Evolutionary conservation across 1,284 basidiomycete genomes (phyloP).

Genomic region (Cutaneotrichosporon sp.): DNA sequence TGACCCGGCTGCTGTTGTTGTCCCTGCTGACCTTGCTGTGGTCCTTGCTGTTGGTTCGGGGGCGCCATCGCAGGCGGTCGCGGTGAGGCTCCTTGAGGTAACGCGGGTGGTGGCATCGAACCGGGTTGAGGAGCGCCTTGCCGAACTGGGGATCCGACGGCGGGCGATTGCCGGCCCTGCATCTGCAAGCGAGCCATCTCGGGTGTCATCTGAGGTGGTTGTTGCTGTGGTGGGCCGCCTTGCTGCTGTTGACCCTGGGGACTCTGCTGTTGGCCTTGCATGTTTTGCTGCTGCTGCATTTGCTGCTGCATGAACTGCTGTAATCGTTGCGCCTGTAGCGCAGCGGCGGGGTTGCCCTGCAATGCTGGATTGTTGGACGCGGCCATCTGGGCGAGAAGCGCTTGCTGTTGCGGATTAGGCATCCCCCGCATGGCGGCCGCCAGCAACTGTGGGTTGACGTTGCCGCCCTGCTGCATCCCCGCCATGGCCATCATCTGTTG

Average conservation of each 20-base stretch:
- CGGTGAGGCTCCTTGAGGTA: constrained; percentile 18
- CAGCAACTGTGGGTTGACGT: constrained; percentile 17
- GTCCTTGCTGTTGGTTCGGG: constrained; percentile 1
- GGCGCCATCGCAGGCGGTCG: constrained; percentile 13
- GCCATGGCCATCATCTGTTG: constrained; percentile 34
- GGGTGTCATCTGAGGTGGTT: constrained; percentile 19
- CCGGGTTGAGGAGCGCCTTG: constrained; percentile 17
- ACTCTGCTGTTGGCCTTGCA: constrained; percentile 12
- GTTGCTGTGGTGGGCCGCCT: constrained; percentile 19
- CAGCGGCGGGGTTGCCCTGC: neutral
- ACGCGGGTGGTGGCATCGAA: constrained; percentile 19
- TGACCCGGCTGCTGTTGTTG: neutral
- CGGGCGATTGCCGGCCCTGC: constrained; percentile 24
- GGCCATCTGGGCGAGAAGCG: constrained; percentile 2
- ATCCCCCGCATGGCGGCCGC: constrained; percentile 17
- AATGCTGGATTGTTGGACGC: constrained; percentile 1
- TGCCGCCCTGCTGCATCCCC: constrained; percentile 13
- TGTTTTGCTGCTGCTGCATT: constrained; percentile 27
- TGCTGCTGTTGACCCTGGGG: constrained; percentile 12
- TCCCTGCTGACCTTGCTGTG: neutral
- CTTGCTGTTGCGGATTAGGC: constrained; percentile 15
- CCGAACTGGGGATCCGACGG: constrained; percentile 17
- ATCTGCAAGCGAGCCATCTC: constrained; percentile 21
- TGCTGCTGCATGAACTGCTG: constrained; percentile 27
- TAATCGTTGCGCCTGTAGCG: constrained; percentile 16